Evolutionary conservation across 176 grass and related monocot species (phyloP).

Genomic region (Oryza meridionalis): DNA sequence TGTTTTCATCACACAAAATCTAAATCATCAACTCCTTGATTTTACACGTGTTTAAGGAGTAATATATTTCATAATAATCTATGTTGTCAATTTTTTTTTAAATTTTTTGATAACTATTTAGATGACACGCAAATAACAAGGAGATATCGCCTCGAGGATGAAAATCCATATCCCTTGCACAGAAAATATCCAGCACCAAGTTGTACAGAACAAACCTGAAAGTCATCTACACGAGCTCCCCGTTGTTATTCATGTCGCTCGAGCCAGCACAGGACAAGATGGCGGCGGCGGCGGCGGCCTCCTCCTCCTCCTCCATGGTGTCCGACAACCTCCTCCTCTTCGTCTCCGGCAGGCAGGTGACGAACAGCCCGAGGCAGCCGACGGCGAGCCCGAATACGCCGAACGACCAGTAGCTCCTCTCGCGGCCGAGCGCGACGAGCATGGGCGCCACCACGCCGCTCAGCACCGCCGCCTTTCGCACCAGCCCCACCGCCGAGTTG

Average conservation of each 20-base stretch:
- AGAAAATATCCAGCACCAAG: neutral
- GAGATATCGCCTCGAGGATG: too few species aligned
- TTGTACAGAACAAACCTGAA: neutral
- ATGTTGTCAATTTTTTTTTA: too few species aligned
- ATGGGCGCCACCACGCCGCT: constrained; percentile 71
- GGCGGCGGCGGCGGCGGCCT: constrained; percentile 29
- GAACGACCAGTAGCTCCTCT: constrained; percentile 67
- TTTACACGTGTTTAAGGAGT: too few species aligned
- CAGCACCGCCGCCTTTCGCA: constrained; percentile 65
- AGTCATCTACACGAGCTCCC: constrained; percentile 2
- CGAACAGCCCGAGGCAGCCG: constrained; percentile 49
- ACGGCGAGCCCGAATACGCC: constrained; percentile 72
- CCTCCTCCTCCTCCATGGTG: constrained; percentile 90
- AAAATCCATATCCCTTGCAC: neutral
- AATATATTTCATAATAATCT: too few species aligned
- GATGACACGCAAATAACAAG: too few species aligned
- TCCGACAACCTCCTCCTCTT: constrained; percentile 67
- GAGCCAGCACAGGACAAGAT: neutral
- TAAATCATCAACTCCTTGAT: too few species aligned
- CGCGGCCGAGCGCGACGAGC: constrained; percentile 66
- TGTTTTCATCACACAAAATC: too few species aligned
- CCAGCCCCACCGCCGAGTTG: constrained; percentile 76
- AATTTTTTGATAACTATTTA: too few species aligned
- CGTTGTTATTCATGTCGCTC: too few species aligned
- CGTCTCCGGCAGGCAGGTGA: constrained; percentile 70